These are phyloP conservation scores for Coemansia asiatica DNA, from an alignment of 192 early-diverging fungal species.

Conservation along the genomic window DNA sequence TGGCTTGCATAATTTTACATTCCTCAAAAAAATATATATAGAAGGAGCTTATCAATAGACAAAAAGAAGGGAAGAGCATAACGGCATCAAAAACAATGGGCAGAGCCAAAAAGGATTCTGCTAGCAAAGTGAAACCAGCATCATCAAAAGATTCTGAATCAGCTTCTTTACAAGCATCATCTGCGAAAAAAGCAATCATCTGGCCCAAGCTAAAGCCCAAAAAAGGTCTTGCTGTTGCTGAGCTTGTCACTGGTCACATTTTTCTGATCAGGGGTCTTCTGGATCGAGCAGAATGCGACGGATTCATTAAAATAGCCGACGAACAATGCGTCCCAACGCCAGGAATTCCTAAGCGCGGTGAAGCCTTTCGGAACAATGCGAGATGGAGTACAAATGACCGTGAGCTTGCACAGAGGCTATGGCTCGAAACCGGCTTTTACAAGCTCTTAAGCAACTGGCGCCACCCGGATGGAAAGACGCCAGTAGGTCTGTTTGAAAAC, in stretches of 20 bases:
- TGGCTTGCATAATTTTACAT: background rate
- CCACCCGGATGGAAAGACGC: slow-evolving; percentile 33
- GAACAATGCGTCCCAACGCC: slow-evolving; percentile 27
- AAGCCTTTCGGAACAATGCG: slow-evolving; percentile 64
- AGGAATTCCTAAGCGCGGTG: slow-evolving; percentile 54
- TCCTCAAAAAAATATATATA: background rate
- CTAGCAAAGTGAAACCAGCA: background rate
- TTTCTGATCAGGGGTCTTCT: slow-evolving; percentile 29
- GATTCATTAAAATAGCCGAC: slow-evolving; percentile 46
- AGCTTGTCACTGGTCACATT: slow-evolving; percentile 46
- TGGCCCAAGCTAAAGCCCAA: slow-evolving; percentile 45
- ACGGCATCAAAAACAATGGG: background rate
- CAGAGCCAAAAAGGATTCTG: slow-evolving; percentile 1
- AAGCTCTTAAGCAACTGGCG: slow-evolving; percentile 42
- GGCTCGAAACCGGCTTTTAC: slow-evolving; percentile 51
- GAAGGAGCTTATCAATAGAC: background rate
- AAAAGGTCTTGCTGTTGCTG: slow-evolving; percentile 21
- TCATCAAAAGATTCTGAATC: background rate
- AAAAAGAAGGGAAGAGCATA: background rate
- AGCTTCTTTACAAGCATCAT: background rate
- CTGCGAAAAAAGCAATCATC: background rate
- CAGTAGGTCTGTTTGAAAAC: slow-evolving; percentile 57
- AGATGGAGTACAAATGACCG: slow-evolving; percentile 53
- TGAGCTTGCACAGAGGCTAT: slow-evolving; percentile 54
- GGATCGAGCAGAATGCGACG: slow-evolving; percentile 37